phyloP scores from a whole-genome alignment of 73 alveolate genomes.

The Halteria grandinella region DNA sequence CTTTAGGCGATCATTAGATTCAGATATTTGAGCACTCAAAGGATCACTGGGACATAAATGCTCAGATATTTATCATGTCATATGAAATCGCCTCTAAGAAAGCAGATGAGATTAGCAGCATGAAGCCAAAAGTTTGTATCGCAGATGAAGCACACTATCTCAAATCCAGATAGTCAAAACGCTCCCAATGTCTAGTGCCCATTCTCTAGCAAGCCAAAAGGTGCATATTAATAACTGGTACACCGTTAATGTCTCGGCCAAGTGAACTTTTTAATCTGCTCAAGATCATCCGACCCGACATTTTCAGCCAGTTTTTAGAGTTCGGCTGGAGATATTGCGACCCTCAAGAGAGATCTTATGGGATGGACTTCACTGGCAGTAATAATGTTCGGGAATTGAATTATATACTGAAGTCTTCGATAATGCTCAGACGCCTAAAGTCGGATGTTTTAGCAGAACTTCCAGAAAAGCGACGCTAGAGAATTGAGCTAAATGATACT shows the following conservation, averaged over 20 bases:
- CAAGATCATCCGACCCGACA: constrained; percentile 79
- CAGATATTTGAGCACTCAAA: constrained; percentile 60
- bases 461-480: constrained; percentile 89
- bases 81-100: constrained; percentile 81
- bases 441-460: constrained; percentile 85
- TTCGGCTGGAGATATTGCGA: constrained; percentile 89
- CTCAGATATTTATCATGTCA: constrained; percentile 80
- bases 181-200: constrained; percentile 84
- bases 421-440: constrained; percentile 92
- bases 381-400: constrained; percentile 80
- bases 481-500: constrained; percentile 66
- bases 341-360: constrained; percentile 75
- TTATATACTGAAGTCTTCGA: constrained; percentile 61
- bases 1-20: constrained; percentile 50
- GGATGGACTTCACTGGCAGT: constrained; percentile 83
- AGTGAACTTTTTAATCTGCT: constrained; percentile 86
- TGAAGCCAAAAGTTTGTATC: constrained; percentile 67
- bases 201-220: constrained; percentile 73
- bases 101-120: constrained; percentile 51
- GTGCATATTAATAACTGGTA: constrained; percentile 89
- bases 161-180: constrained; percentile 69
- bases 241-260: constrained; percentile 92
- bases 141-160: constrained; percentile 93
- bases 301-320: constrained; percentile 61
- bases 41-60: constrained; percentile 47